Evolutionary conservation across 768 basidiomycete genomes (phyloP), one percentile per base, ranked within the genome.

Genomic region (Rhodotorula graminis): DNA sequence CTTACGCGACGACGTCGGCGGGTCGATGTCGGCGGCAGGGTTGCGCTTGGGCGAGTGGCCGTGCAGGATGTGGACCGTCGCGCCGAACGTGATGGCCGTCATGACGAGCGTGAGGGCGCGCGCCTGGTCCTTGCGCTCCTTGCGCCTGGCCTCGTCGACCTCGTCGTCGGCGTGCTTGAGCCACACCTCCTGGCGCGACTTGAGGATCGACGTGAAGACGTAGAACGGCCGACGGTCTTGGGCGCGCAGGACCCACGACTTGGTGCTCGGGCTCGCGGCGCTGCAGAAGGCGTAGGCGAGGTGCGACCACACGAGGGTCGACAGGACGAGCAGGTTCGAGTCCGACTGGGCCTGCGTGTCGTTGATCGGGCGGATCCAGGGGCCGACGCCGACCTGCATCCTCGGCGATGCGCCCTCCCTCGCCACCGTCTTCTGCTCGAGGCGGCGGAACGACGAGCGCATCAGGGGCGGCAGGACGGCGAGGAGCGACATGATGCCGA

Each of bases 401-500:
- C 11, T 27, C 23, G 10, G 23, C 25, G 2, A 1, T 6, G 8
- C 25, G 23, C 25, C 25, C 23, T 12, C 25, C 23, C n/a, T 55
- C n/a, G n/a, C 1, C 27, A 29, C 53, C 53, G n/a, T 16, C 29
- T 55, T 55, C 2, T 29, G 53, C 49, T 70, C 46, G 37, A 75
- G 25, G 18, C 37, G 31, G 42, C 71, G 67, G 68, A 75, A 72
- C 21, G 25, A 47, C 31, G 55, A 27, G 37, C 59, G 57, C 57
- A 75, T 68, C n/a, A 75, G 71, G 7, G 62, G 61, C 3, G 74
- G 74, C 9, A 75, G 37, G 37, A 75, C 52, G 8, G 67, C 57
- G 27, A 75, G 65, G 23, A 69, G 15, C 33, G 52, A 14, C 15
- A 57, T 10, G 61, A 29, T 15, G 53, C 53, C 53, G 53, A 55